phyloP scores from a whole-genome alignment of 2,329 filamentous ascomycete genomes.

The Dothidotthia symphoricarpi region DNA sequence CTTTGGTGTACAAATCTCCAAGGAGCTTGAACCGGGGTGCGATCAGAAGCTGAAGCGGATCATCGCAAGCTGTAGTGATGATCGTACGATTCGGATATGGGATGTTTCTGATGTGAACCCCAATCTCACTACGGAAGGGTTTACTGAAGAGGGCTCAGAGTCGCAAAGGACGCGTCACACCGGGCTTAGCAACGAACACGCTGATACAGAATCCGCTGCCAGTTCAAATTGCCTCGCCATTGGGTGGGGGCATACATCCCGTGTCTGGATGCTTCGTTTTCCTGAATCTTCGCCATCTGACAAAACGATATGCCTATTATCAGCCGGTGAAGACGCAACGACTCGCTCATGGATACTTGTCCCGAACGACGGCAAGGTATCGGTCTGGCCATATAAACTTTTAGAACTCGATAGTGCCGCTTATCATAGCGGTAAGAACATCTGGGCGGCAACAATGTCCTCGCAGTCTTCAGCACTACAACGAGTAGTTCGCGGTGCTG shows the following conservation, averaged over 20 bases:
- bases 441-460: constrained; percentile 63
- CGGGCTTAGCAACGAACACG: constrained; percentile 43
- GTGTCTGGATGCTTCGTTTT: constrained; percentile 86
- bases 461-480: constrained; percentile 3
- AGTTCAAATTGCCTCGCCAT: constrained; percentile 57
- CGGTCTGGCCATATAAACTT: constrained; percentile 40
- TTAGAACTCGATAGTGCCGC: constrained; percentile 57
- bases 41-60: constrained; percentile 54
- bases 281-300: constrained; percentile 41
- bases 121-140: constrained; percentile 19
- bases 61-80: constrained; percentile 92
- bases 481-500: constrained; percentile 60
- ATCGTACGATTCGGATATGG: constrained; percentile 87
- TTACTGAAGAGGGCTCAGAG: constrained; percentile 19
- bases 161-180: constrained; percentile 40
- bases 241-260: constrained; percentile 80
- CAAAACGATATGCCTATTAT: constrained; percentile 56
- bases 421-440: constrained; percentile 81
- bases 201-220: constrained; percentile 20
- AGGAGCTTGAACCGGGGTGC: constrained; percentile 16
- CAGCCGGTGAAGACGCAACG: constrained; percentile 82
- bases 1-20: constrained; percentile 81
- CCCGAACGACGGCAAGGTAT: constrained; percentile 3
- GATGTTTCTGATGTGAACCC: constrained; percentile 60
- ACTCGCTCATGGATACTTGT: constrained; percentile 64